A percentile compares a stretch with the other conserved stretches of the same genome.
Conservation (phyloP, 1,284 basidiomycete species). For the Apiotrichum montevideense region DNA sequence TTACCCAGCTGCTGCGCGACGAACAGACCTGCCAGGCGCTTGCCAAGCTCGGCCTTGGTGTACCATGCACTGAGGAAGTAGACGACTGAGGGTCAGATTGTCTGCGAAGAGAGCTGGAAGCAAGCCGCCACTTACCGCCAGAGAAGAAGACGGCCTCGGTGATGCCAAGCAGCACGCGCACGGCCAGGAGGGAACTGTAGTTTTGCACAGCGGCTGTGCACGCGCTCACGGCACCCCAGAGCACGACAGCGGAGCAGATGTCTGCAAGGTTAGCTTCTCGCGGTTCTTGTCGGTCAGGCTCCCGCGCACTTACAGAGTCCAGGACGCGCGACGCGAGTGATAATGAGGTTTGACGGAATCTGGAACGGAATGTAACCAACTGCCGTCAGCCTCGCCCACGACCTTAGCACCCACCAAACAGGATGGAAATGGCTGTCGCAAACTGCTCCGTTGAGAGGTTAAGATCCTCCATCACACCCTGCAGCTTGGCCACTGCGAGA, state of each 20-base stretch:
- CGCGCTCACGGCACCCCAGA: conserved; percentile 36
- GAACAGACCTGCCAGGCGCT: conserved; percentile 7
- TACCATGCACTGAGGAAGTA: conserved; percentile 40
- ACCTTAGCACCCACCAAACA: conserved; percentile 1
- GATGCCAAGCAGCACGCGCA: conserved; percentile 24
- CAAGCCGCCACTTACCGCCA: conserved; percentile 12
- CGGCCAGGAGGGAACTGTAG: conserved; percentile 16
- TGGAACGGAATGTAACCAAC: conserved; percentile 24
- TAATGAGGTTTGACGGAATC: conserved; percentile 39
- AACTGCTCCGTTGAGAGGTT: conserved; percentile 17
- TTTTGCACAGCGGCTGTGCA: conserved; percentile 26
- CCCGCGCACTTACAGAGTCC: conserved; percentile 8
- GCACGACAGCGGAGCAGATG: conserved; percentile 12
- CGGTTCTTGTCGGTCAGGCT: too few relatives aligned
- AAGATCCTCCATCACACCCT: conserved; percentile 13
- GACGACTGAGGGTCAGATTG: conserved; percentile 15
- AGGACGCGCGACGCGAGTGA: conserved; percentile 1
- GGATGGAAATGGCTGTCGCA: conserved; percentile 31
- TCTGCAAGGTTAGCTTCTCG: neutral
- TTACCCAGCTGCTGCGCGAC: conserved; percentile 7
- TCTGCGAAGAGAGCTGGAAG: too few relatives aligned
- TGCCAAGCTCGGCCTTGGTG: conserved; percentile 10
- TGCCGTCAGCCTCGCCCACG: neutral
- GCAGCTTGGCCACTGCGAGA: neutral
- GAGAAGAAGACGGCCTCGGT: conserved; percentile 37